Evolutionary conservation across 2,329 filamentous ascomycete genomes (phyloP).

Genomic region (Trichoderma arundinaceum): DNA sequence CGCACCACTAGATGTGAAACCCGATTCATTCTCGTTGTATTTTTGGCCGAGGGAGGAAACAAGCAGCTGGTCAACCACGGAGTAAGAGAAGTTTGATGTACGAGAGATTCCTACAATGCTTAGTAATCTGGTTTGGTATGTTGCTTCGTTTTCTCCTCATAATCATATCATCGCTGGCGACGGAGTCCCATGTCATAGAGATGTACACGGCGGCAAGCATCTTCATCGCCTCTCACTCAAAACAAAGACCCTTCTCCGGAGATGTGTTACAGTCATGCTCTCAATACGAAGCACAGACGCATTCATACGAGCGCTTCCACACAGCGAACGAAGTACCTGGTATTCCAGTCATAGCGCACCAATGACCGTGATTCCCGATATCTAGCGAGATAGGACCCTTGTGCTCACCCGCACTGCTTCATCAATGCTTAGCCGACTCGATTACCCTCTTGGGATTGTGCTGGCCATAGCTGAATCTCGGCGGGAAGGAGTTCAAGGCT

Average conservation of each 20-base stretch:
- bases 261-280: too few species aligned
- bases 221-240: too few species aligned
- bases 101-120: too few species aligned
- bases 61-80: too few species aligned
- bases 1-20: not conserved
- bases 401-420: not conserved
- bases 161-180: too few species aligned
- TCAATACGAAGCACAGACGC: too few species aligned
- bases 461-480: not conserved
- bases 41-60: not conserved
- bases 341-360: not conserved
- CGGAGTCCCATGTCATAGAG: too few species aligned
- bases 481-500: not conserved
- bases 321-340: not conserved
- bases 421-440: not conserved
- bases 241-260: too few species aligned
- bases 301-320: not conserved
- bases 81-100: too few species aligned
- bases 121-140: too few species aligned
- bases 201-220: too few species aligned
- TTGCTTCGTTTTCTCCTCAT: too few species aligned
- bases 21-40: not conserved
- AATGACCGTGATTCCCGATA: constrained; percentile 1
- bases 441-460: not conserved
- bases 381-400: constrained; percentile 8